phyloP scores from a whole-genome alignment of 192 early-diverging fungal species.

The Coemansia sp. region DNA sequence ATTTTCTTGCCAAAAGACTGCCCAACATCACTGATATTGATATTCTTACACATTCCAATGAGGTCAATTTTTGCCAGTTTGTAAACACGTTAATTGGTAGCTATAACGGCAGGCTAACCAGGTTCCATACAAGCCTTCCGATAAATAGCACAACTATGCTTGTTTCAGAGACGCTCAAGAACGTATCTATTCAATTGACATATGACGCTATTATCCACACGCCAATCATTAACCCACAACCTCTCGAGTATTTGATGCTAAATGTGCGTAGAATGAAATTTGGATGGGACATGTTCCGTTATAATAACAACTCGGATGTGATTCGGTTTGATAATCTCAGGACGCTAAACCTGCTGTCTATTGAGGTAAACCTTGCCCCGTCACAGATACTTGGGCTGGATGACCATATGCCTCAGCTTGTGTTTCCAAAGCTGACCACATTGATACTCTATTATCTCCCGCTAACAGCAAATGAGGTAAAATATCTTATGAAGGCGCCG shows the following conservation, averaged over 20 bases:
- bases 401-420: too few relatives aligned
- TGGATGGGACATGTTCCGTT: not conserved
- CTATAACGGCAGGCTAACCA: not conserved
- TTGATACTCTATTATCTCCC: too few relatives aligned
- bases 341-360: too few relatives aligned
- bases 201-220: not conserved
- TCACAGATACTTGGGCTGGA: too few relatives aligned
- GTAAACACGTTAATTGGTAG: not conserved
- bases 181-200: not conserved
- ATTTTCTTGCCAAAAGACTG: not conserved
- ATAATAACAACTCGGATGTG: not conserved
- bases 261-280: not conserved
- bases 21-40: not conserved
- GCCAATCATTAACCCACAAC: not conserved
- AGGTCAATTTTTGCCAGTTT: not conserved
- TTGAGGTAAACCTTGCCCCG: too few relatives aligned
- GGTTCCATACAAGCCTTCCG: not conserved
- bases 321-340: not conserved
- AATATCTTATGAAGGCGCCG: too few relatives aligned
- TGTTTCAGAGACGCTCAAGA: not conserved
- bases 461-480: too few relatives aligned
- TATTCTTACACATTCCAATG: not conserved
- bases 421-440: too few relatives aligned
- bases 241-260: not conserved
- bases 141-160: not conserved